A percentile compares a stretch with the other conserved stretches of the same genome.
Conservation (phyloP, 2,329 filamentous ascomycete genomes). For the Exutisphaerella laricina region DNA sequence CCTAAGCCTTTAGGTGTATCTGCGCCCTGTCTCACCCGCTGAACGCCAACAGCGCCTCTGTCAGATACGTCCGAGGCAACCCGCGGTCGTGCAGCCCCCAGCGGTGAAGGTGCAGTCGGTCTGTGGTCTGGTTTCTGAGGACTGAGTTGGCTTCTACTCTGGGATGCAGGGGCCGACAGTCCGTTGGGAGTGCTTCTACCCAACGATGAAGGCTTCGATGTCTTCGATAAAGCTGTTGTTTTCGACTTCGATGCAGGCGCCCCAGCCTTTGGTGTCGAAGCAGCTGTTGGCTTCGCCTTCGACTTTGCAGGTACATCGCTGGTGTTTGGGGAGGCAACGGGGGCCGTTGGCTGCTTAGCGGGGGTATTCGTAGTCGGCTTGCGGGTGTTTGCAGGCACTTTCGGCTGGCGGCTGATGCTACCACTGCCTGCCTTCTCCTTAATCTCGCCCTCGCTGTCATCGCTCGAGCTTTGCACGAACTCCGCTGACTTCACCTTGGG, state of each 20-base stretch:
- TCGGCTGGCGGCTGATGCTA: conserved; percentile 21
- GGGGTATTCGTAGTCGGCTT: conserved; percentile 13
- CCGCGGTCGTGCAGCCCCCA: conserved; percentile 56
- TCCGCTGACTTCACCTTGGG: conserved; percentile 50
- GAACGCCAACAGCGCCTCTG: conserved; percentile 23
- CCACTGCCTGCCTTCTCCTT: conserved; percentile 22
- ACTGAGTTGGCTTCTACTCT: conserved; percentile 32
- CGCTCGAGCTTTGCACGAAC: conserved; percentile 48
- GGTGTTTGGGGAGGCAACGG: conserved; percentile 19
- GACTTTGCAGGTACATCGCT: conserved; percentile 21
- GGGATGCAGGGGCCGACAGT: conserved; percentile 23
- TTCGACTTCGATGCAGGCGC: conserved; percentile 7
- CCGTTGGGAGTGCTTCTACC: conserved; percentile 27
- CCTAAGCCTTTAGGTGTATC: conserved; percentile 41
- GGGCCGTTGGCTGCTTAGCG: too few relatives aligned
- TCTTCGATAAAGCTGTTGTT: conserved; percentile 16
- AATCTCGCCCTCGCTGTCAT: conserved; percentile 37
- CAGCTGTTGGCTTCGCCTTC: conserved; percentile 13
- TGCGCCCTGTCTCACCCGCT: conserved; percentile 27
- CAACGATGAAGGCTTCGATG: conserved; percentile 14
- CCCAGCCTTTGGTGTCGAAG: conserved; percentile 14
- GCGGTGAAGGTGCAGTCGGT: conserved; percentile 57
- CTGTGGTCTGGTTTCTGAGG: conserved; percentile 43
- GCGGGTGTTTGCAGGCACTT: conserved; percentile 13
- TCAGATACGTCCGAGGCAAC: conserved; percentile 52